A percentile compares a stretch with the other conserved stretches of the same genome.
phyloP scores from a whole-genome alignment of 2,329 filamentous ascomycete species.

The Pyricularia pennisetigena region DNA sequence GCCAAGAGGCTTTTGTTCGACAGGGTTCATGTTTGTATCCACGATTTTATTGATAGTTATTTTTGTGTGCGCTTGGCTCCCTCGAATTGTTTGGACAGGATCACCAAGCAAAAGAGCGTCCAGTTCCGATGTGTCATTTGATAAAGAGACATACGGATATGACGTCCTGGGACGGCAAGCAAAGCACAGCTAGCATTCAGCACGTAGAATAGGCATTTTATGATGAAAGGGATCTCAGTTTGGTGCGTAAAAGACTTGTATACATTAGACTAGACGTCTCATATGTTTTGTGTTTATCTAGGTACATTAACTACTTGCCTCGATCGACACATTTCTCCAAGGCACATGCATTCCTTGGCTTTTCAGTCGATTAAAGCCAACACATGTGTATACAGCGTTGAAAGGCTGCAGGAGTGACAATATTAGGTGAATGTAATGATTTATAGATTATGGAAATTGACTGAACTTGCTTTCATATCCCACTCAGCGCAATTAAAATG shows the following conservation, averaged over 20 bases:
- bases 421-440: background rate
- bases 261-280: background rate
- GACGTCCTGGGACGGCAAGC: background rate
- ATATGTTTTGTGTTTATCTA: background rate
- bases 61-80: background rate
- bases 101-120: background rate
- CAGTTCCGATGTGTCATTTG: background rate
- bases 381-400: background rate
- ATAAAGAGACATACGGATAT: background rate
- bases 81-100: background rate
- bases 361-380: background rate
- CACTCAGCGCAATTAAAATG: background rate
- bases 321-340: background rate
- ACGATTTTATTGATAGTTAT: background rate
- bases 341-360: background rate
- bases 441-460: too few species aligned
- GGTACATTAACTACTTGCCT: background rate
- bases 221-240: background rate
- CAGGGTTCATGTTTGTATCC: background rate
- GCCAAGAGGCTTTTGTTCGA: background rate
- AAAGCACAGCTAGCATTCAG: background rate
- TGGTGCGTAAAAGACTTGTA: background rate
- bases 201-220: background rate
- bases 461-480: too few species aligned
- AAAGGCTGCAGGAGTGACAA: background rate